Evolutionary conservation across 1,139 yeast species (phyloP).

Genomic region (Pneumocystis canis): DNA sequence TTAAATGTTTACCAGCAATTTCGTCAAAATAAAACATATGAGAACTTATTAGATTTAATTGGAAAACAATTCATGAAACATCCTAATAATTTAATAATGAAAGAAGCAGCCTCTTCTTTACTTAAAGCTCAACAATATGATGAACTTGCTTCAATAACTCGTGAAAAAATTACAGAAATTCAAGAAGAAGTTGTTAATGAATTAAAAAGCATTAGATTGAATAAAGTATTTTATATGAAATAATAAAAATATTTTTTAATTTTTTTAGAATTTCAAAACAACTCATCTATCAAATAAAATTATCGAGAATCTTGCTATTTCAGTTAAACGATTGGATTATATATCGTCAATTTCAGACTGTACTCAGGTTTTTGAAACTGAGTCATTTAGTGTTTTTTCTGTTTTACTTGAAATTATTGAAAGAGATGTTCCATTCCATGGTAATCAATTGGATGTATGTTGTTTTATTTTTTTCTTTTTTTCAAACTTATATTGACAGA

Average conservation of each 20-base stretch:
- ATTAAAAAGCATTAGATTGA: slow-evolving; percentile 1
- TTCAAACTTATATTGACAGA: background rate
- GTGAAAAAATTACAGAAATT: slow-evolving; percentile 12
- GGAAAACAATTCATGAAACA: slow-evolving; percentile 18
- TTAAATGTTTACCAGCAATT: slow-evolving; percentile 19
- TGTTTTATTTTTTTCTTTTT: background rate
- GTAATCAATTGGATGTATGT: background rate
- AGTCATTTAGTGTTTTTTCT: slow-evolving; percentile 6
- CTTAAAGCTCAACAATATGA: slow-evolving; percentile 12
- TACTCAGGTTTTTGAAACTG: slow-evolving; percentile 8
- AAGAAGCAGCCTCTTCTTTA: slow-evolving; percentile 10
- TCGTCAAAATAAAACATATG: slow-evolving; percentile 19
- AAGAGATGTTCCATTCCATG: background rate
- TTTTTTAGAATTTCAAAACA: slow-evolving; percentile 5
- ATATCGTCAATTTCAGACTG: slow-evolving; percentile 10
- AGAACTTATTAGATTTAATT: slow-evolving; percentile 16
- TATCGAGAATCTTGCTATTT: background rate
- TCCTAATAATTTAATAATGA: slow-evolving; percentile 8
- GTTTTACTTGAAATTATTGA: background rate
- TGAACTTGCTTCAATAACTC: slow-evolving; percentile 11
- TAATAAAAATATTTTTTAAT: background rate
- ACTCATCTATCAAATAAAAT: slow-evolving; percentile 4
- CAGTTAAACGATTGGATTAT: slow-evolving; percentile 7
- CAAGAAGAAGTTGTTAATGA: slow-evolving; percentile 10
- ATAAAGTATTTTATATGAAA: background rate